These are phyloP conservation scores for Iris macrosiphon DNA, from an alignment of 106 monocot genomes.

Conservation along the genomic window DNA sequence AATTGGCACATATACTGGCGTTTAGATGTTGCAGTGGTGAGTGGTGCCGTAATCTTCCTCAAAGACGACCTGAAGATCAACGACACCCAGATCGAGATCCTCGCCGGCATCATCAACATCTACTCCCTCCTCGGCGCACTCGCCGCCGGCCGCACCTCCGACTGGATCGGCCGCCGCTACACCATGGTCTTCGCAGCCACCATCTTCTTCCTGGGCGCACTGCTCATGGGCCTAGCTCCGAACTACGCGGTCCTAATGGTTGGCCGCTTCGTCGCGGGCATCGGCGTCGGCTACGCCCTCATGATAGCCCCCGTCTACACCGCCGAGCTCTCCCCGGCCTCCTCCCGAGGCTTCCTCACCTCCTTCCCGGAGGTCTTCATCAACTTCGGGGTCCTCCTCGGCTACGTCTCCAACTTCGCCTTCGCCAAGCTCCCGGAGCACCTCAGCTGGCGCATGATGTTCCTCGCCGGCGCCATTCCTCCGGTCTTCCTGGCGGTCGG, in stretches of 20 bases:
- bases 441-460: conserved; percentile 43
- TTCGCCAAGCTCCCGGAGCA: conserved; percentile 27
- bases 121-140: conserved; percentile 32
- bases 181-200: conserved; percentile 28
- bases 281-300: conserved; percentile 16
- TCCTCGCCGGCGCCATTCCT: conserved; percentile 32
- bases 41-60: conserved; percentile 32
- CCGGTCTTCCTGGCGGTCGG: conserved; percentile 30
- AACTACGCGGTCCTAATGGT: conserved; percentile 34
- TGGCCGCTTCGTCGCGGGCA: conserved; percentile 41
- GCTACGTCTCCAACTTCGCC: conserved; percentile 33
- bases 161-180: conserved; percentile 35
- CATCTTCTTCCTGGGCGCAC: conserved; percentile 37
- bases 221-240: conserved; percentile 32
- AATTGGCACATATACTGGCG: background rate
- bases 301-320: conserved; percentile 20
- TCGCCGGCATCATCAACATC: conserved; percentile 30
- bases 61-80: conserved; percentile 28
- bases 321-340: conserved; percentile 28
- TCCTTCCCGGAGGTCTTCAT: conserved; percentile 38
- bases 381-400: conserved; percentile 29
- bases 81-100: conserved; percentile 26
- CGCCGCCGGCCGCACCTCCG: conserved; percentile 34
- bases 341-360: conserved; percentile 22
- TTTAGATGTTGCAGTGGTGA: conserved; percentile 40